These are phyloP conservation scores for Talaromyces albobiverticillius DNA, from an alignment of 2,329 filamentous ascomycete genomes.

Conservation along the genomic window DNA sequence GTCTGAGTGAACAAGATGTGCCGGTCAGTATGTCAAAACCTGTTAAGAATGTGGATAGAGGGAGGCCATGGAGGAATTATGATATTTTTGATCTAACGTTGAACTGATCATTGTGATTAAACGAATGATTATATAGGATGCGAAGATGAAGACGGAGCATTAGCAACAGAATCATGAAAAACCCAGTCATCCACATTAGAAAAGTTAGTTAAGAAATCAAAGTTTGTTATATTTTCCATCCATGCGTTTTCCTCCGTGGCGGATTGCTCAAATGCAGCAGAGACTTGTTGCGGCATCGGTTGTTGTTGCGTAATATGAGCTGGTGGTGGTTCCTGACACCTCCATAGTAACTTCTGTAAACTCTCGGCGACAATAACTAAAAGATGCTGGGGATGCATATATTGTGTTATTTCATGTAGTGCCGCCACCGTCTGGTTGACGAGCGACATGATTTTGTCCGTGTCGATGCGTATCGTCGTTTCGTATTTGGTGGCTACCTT, in stretches of 20 bases:
- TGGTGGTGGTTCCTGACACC: conserved; percentile 19
- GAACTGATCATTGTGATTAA: conserved; percentile 21
- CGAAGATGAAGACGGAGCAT: background rate
- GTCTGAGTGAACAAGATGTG: conserved; percentile 39
- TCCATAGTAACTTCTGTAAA: conserved; percentile 23
- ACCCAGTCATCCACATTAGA: conserved; percentile 21
- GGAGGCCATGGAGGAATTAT: conserved; percentile 36
- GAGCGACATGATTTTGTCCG: conserved; percentile 22
- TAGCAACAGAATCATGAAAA: conserved; percentile 18
- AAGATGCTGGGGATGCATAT: conserved; percentile 27
- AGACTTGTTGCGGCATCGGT: conserved; percentile 22
- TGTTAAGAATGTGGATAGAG: conserved; percentile 10
- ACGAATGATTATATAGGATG: conserved; percentile 1
- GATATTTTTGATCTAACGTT: conserved; percentile 39
- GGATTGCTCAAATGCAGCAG: conserved; percentile 23
- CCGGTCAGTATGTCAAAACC: conserved; percentile 35
- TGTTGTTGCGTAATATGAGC: conserved; percentile 15
- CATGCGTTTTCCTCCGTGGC: conserved; percentile 28
- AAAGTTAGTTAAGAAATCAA: conserved; percentile 30
- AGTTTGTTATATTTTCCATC: conserved; percentile 25
- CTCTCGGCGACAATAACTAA: conserved; percentile 26
- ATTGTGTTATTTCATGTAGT: conserved; percentile 21
- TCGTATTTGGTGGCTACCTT: conserved; percentile 35
- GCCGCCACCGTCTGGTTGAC: conserved; percentile 21
- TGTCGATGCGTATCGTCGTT: conserved; percentile 24